Base-by-base conservation (phyloP, 2,329 filamentous ascomycete genomes). In the Zymoseptoria ardabiliae region DNA sequence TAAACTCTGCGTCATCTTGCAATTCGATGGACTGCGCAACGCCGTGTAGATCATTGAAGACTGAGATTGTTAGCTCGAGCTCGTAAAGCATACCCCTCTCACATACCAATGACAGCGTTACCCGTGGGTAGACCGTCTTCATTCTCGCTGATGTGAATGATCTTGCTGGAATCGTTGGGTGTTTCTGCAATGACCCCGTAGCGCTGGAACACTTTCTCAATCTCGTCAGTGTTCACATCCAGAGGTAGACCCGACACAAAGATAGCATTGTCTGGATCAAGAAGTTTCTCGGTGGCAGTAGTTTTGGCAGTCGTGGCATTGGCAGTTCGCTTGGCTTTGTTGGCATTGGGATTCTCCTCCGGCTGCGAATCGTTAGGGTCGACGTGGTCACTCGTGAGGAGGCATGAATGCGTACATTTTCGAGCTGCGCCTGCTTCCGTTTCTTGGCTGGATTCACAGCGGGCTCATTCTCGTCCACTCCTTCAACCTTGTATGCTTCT, bases 31-130 rank as follows among this genome's bases (percentile, higher is more conserved):
- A 90, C 77, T 91, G 87, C 50, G 88, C 79, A 60, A 99, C 93
- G n/a, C 90, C 95, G 71, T 96, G 91, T 0, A 91, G 89, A 68
- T 94, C 90, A 82, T 96, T 97, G 77, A 95, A 99, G 41, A 97
- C 90, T 57, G 54, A 17, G 11, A 50, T 61, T 21, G 61, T 51
- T 52, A 59, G 19, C 19, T 53, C 41, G 6, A 45, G 20, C 53
- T 61, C 35, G 35, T 5, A 17, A 13, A 28, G 9, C 7, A 9
- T 2, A 6, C 4, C 17, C 6, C 4, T 4, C 17, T 7, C 6
- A 64, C 66, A 54, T 62, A 72, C 70, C 70, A 58, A 99, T 80
- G 30, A 99, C 81, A 2, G 90, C 92, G 71, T 97, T 92, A 61
- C 94, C 94, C 72, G 97, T 97, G 81, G 96, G 96, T 17, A 85